Evolutionary conservation across 495 filamentous ascomycete genomes (phyloP), one percentile per base, ranked within the genome.

Genomic region (Aspergillus steynii): DNA sequence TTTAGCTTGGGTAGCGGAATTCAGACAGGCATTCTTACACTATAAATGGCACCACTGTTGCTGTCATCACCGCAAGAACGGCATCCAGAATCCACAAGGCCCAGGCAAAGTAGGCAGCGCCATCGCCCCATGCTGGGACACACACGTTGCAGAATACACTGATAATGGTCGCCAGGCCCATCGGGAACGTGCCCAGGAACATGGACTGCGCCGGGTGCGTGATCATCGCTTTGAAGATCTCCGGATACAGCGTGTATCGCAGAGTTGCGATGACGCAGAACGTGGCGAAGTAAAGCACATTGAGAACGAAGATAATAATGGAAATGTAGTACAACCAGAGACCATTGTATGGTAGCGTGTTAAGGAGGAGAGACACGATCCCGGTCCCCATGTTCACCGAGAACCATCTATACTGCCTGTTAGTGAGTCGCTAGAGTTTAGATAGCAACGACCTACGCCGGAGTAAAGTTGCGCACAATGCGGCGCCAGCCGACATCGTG

Each of bases 351-450:
- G 85, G 83, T 4, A 88, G 72, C 7, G 77, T 77, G 62, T 86
- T 77, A 3, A 87, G 74, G 8, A 88, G 73, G 29, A 86, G 80
- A 6, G 85, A 85, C 2, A 84, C 82, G 29, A 88, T 85, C 4
- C 86, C 86, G 0, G 86, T 89, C 29, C 86, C 84, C 86, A 89
- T 88, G n/a, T 69, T 88, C 32, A 85, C 77, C 10, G 85, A 78
- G 61, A 80, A 77, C 77, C 77, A 80, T 61, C 74, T 79, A 27
- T 29, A 8, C 20, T 20, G 20, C 20, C 20, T 20, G 20, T 20
- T 20, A 20, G 20, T 20, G 20, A 20, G 20, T 20, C 20, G 20
- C 20, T 20, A 20, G 20, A 20, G 20, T 20, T 20, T 20, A 20
- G 20, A 20, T 25, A 14, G 5, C 3, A 42, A 14, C 6, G 4